A percentile compares a stretch with the other conserved stretches of the same genome.
Evolutionary conservation across 495 filamentous ascomycete genomes (phyloP).

Genomic region (Aspergillus nidulans): DNA sequence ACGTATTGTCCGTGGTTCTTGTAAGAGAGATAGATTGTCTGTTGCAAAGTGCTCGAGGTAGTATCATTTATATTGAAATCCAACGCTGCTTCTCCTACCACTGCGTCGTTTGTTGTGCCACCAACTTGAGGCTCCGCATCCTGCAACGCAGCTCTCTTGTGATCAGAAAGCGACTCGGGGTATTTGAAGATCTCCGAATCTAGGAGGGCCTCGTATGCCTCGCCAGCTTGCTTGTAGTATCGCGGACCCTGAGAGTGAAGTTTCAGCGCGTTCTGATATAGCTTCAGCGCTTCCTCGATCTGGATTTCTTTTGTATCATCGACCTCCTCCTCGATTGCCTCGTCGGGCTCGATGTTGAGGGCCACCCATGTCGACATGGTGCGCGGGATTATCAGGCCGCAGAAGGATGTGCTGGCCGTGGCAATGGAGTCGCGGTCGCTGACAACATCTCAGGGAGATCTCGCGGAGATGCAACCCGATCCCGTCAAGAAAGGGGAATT

Average conservation of each 20-base stretch:
- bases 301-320: constrained; percentile 95
- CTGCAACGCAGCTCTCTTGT: constrained; percentile 59
- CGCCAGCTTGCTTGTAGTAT: constrained; percentile 68
- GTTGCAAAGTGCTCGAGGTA: constrained; percentile 73
- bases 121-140: constrained; percentile 43
- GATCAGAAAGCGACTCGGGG: constrained; percentile 77
- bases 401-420: constrained; percentile 8
- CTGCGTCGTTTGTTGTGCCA: constrained; percentile 32
- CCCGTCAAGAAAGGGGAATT: background rate
- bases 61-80: constrained; percentile 53
- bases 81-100: constrained; percentile 41
- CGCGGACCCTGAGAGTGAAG: constrained; percentile 81
- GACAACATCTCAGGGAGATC: constrained; percentile 20
- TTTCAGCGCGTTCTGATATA: constrained; percentile 89
- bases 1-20: constrained; percentile 93
- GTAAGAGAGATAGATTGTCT: constrained; percentile 86
- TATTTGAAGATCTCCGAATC: constrained; percentile 91
- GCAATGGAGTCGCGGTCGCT: background rate
- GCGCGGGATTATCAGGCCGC: constrained; percentile 21
- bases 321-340: constrained; percentile 82
- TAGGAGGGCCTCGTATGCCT: constrained; percentile 82
- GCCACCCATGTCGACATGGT: constrained; percentile 63
- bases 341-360: constrained; percentile 89
- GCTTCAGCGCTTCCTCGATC: constrained; percentile 94
- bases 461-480: background rate